Evolutionary conservation across 1,284 basidiomycete genomes (phyloP), one percentile per base, ranked within the genome.

Genomic region (Singerocomus inundabilis): DNA sequence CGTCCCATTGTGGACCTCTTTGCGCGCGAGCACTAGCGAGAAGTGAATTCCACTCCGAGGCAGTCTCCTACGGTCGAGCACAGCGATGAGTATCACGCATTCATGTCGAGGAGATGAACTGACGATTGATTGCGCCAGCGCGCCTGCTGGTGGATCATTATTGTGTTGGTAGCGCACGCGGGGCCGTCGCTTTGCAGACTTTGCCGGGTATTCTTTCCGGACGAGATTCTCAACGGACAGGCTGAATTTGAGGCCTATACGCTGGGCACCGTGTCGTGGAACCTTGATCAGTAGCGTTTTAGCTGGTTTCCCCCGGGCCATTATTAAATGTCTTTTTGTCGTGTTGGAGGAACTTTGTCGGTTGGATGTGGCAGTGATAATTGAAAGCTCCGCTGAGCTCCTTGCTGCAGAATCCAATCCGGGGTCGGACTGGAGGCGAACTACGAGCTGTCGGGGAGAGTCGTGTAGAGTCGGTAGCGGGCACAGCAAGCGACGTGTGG

Each of bases 41-140:
- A 43, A 89, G 61, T 0, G 88, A 90, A 58, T 91, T 91, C 88
- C 88, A 91, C 56, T 90, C 85, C 4, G 87, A 89, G 13, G 88
- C 86, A 61, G 79, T 82, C 63, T 90, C 87, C 88, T 89, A 48
- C 21, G 33, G 13, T 46, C n/a, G 7, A 25, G 38, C 33, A 28
- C 9, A 32, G 16, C 8, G 8, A 50, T 57, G 35, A 55, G 48
- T 35, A 18, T 12, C 39, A 41, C 39, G 30, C 7, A 6, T 36
- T 11, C n/a, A n/a, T 16, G 6, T 31, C 15, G 15, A 11, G 8
- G 16, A 18, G 29, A 34, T 9, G 30, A 24, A 77, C 79, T 46
- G 55, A 88, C 85, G 54, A 86, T 78, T 28, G 84, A 82, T 46
- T 80, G 77, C 10, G 75, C 74, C 29, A 87, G 66, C 39, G 70